Evolutionary conservation across 1,284 basidiomycete species (phyloP).

Genomic region (Mycosarcoma mackinlayi): DNA sequence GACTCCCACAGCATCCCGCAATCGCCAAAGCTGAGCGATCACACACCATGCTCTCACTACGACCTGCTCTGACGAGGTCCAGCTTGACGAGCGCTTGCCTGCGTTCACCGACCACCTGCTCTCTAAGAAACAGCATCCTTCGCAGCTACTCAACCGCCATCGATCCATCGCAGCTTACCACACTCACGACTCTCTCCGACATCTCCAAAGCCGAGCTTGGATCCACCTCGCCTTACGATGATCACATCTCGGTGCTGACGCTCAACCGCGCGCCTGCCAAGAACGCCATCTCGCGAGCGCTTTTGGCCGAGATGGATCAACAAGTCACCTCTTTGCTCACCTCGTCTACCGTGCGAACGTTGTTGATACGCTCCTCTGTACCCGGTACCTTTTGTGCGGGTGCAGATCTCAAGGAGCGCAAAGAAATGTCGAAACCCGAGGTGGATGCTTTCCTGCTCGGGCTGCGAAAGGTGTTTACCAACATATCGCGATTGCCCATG

Average conservation of each 20-base stretch:
- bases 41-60: conserved; percentile 15
- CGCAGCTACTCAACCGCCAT: conserved; percentile 33
- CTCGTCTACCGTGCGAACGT: conserved; percentile 35
- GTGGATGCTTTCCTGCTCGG: conserved; percentile 83
- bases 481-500: conserved; percentile 82
- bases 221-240: conserved; percentile 23
- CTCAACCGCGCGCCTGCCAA: conserved; percentile 85
- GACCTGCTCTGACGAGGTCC: conserved; percentile 13
- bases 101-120: conserved; percentile 7
- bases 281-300: conserved; percentile 84
- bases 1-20: too few relatives aligned
- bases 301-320: conserved; percentile 78
- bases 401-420: conserved; percentile 87
- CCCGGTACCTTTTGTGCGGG: conserved; percentile 77
- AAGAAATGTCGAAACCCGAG: conserved; percentile 74
- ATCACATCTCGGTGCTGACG: conserved; percentile 69
- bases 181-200: conserved; percentile 24
- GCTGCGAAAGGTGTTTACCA: conserved; percentile 78
- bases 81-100: conserved; percentile 11
- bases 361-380: conserved; percentile 48
- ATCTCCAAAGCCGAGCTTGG: conserved; percentile 27
- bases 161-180: conserved; percentile 29
- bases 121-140: conserved; percentile 4
- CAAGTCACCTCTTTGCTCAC: conserved; percentile 72
- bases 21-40: too few relatives aligned